A percentile compares a stretch with the other conserved stretches of the same genome.
These are phyloP conservation scores for Sugiyamaella floridensis DNA, from an alignment of 805 yeast species.

Conservation along the genomic window DNA sequence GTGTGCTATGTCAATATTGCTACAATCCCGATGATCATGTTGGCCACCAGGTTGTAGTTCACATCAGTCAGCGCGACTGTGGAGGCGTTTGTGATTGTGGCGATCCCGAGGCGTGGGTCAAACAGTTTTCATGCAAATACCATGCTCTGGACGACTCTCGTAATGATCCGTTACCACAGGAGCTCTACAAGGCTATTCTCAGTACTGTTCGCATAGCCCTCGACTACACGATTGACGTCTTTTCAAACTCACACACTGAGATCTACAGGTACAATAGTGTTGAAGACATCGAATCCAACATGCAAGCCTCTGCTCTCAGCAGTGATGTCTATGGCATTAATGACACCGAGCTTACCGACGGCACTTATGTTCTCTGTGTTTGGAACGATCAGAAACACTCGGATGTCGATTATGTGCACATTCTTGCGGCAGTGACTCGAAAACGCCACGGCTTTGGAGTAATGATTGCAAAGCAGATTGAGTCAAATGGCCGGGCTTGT, in stretches of 20 bases:
- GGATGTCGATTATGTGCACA: slow-evolving; percentile 61
- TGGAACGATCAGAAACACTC: slow-evolving; percentile 81
- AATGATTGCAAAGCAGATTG: slow-evolving; percentile 63
- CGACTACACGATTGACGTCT: slow-evolving; percentile 30
- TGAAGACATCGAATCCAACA: slow-evolving; percentile 26
- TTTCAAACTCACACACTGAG: slow-evolving; percentile 21
- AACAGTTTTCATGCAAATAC: slow-evolving; percentile 44
- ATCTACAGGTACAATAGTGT: slow-evolving; percentile 23
- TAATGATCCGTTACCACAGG: slow-evolving; percentile 37
- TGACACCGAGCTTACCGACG: slow-evolving; percentile 36
- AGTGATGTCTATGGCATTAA: slow-evolving; percentile 40
- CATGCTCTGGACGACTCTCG: slow-evolving; percentile 27
- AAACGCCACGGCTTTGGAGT: slow-evolving; percentile 58
- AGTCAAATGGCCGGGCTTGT: slow-evolving; percentile 59
- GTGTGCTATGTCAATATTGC: slow-evolving; percentile 76
- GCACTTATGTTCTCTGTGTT: slow-evolving; percentile 48
- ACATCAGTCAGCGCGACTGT: slow-evolving; percentile 50
- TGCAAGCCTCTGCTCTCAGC: slow-evolving; percentile 32
- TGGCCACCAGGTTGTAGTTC: slow-evolving; percentile 64
- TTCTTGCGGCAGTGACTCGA: slow-evolving; percentile 57
- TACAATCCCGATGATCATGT: slow-evolving; percentile 60
- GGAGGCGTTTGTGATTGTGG: slow-evolving; percentile 90
- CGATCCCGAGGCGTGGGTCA: slow-evolving; percentile 76
- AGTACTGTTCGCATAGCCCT: slow-evolving; percentile 22
- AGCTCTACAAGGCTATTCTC: slow-evolving; percentile 34